Evolutionary conservation across 2,329 filamentous ascomycete genomes (phyloP).

Genomic region (Cladosporium colombiae): DNA sequence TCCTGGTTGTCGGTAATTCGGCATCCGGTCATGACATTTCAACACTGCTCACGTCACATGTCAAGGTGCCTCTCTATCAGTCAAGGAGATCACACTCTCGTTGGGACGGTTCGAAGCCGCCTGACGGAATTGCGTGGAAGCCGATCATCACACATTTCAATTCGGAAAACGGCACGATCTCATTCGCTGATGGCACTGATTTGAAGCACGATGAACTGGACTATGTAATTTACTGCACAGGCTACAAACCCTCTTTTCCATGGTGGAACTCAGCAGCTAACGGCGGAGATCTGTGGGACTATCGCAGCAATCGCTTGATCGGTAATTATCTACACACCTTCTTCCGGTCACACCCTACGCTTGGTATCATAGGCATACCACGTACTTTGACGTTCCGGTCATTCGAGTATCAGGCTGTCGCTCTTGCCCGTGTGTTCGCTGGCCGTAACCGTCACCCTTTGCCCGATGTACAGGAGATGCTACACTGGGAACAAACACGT

Average conservation of each 20-base stretch:
- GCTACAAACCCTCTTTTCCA: slow-evolving; percentile 46
- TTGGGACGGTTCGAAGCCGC: slow-evolving; percentile 55
- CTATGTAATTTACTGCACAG: slow-evolving; percentile 38
- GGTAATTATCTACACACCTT: slow-evolving; percentile 57
- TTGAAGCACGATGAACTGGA: slow-evolving; percentile 31
- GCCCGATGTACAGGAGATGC: slow-evolving; percentile 46
- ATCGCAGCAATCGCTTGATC: slow-evolving; percentile 46
- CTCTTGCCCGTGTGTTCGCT: slow-evolving; percentile 53
- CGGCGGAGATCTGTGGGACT: slow-evolving; percentile 51
- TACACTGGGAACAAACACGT: slow-evolving; percentile 51
- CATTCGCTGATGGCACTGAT: slow-evolving; percentile 33
- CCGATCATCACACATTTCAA: slow-evolving; percentile 51
- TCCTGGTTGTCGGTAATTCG: slow-evolving; percentile 37
- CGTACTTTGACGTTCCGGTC: slow-evolving; percentile 55
- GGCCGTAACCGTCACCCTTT: slow-evolving; percentile 44
- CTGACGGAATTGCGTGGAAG: slow-evolving; percentile 55
- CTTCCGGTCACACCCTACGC: slow-evolving; percentile 48
- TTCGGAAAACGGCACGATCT: slow-evolving; percentile 24
- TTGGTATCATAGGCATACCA: slow-evolving; percentile 56
- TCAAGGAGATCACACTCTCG: slow-evolving; percentile 52
- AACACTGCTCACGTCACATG: slow-evolving; percentile 27
- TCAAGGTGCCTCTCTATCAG: slow-evolving; percentile 50
- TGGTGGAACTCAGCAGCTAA: slow-evolving; percentile 54
- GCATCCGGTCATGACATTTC: slow-evolving; percentile 38
- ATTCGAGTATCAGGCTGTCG: slow-evolving; percentile 59